These are phyloP conservation scores for Capronia coronata DNA, from an alignment of 2,329 filamentous ascomycete species.

Conservation along the genomic window DNA sequence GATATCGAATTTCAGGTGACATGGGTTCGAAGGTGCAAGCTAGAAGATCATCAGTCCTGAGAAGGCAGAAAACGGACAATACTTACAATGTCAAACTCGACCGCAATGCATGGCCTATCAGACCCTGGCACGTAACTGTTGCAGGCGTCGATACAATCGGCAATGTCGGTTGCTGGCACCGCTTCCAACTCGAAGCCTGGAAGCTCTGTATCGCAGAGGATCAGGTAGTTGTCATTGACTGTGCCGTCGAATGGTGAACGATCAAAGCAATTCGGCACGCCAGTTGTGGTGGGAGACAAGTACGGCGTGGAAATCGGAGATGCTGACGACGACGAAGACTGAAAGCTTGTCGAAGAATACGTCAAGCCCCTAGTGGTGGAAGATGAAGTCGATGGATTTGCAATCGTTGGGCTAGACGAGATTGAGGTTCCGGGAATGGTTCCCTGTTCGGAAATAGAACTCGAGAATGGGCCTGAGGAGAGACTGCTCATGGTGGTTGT, in stretches of 20 bases:
- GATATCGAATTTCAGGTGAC: conserved; percentile 19
- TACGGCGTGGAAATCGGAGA: background rate
- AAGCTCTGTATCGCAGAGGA: conserved; percentile 20
- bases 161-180: conserved; percentile 15
- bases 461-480: background rate
- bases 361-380: background rate
- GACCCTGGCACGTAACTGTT: conserved; percentile 13
- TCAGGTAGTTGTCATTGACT: conserved; percentile 19
- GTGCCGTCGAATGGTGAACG: conserved; percentile 20
- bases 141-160: conserved; percentile 19
- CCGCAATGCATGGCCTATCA: conserved; percentile 15
- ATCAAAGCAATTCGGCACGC: conserved; percentile 20
- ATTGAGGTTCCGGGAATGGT: background rate
- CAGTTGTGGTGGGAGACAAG: conserved; percentile 8
- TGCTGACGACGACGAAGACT: background rate
- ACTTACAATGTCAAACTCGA: conserved; percentile 22
- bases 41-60: background rate
- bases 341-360: background rate
- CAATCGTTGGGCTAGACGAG: background rate
- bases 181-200: conserved; percentile 15
- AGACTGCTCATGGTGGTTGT: background rate
- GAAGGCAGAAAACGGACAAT: background rate
- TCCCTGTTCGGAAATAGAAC: background rate
- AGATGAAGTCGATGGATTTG: background rate
- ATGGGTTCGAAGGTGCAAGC: conserved; percentile 14